Evolutionary conservation across 352 stramenopile genomes (phyloP), one percentile per base, ranked within the genome.

Genomic region (Pythium brachiatum): DNA sequence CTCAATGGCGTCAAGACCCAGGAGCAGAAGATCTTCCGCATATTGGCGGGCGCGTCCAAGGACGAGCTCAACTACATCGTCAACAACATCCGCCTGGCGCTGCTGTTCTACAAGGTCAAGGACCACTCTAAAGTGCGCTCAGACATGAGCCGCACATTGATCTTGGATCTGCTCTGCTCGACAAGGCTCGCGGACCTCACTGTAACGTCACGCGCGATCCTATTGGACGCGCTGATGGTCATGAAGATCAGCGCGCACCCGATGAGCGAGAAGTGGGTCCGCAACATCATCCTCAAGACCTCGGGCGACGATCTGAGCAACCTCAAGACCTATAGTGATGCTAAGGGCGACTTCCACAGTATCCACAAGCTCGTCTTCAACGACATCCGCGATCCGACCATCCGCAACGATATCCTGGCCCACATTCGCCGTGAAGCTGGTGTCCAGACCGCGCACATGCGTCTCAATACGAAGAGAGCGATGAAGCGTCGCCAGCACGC

Each of bases 101-200:
- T 98, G 53, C 79, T 99, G 1, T 98, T 99, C 67, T 99, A 99
- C 81, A 99, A 99, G 79, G 94, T 99, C 52, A 99, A 99, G 69
- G 90, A 96, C 65, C 79, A 90, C 65, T 86, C 79, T 8, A 87
- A 79, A 62, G 32, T 81, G 43, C 78, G 84, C 8, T 75, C 84
- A 18, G 83, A 95, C 57, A 76, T 91, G 44, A 94, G 87, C 60
- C 89, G 97, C 29, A 98, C 96, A 29, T 81, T 97, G 27, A 81
- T 99, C 2, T 88, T 99, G 53, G 87, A 99, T 69, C 69, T 99
- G 39, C 75, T 99, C 1, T 97, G 95, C 41, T 88, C 95, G 0
- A 97, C 95, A 47, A 83, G 96, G 5, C 74, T 99, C 13, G 83
- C 89, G 0, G 92, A 97, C 46, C 75, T 99, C n/a, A 97, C 86